Conservation (phyloP, 192 early-diverging fungal genomes). For the Dissophora globulifera region DNA sequence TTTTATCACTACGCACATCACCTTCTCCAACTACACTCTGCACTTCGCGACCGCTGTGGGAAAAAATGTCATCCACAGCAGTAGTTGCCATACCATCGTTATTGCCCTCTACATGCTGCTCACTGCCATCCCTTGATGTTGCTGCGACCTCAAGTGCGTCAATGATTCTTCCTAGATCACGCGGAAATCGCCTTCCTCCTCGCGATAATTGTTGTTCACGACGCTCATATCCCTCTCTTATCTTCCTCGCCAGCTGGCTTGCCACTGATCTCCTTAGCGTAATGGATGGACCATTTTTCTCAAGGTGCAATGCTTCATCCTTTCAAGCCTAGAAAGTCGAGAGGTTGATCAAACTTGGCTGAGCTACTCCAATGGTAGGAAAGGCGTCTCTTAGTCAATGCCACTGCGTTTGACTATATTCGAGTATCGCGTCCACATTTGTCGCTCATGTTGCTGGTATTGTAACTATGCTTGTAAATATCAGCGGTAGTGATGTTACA, state of each 20-base stretch:
- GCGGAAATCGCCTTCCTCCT: conserved; percentile 70
- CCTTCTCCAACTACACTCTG: no score
- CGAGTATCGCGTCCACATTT: conserved; percentile 51
- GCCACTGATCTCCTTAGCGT: conserved; percentile 58
- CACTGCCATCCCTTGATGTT: neutral
- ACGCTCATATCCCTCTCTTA: conserved; percentile 86
- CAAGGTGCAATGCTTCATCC: conserved; percentile 95
- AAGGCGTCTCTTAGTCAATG: no score
- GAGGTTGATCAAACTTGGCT: conserved; percentile 91
- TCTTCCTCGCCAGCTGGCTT: conserved; percentile 61
- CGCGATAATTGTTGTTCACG: conserved; percentile 90
- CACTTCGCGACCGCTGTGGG: no score
- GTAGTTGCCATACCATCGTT: no score
- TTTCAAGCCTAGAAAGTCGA: conserved; percentile 91
- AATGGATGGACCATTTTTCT: conserved; percentile 85
- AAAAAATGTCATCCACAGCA: no score
- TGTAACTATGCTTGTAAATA: no score
- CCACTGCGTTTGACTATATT: conserved; percentile 96
- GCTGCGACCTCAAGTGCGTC: neutral
- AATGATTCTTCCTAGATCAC: conserved; percentile 64
- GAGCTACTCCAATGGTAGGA: conserved; percentile 90
- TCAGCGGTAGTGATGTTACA: conserved; percentile 32
- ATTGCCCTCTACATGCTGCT: no score
- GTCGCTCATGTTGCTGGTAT: no score
- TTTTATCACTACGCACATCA: no score